phyloP scores from a whole-genome alignment of 2,329 filamentous ascomycete species.

The Emmonsia crescens region DNA sequence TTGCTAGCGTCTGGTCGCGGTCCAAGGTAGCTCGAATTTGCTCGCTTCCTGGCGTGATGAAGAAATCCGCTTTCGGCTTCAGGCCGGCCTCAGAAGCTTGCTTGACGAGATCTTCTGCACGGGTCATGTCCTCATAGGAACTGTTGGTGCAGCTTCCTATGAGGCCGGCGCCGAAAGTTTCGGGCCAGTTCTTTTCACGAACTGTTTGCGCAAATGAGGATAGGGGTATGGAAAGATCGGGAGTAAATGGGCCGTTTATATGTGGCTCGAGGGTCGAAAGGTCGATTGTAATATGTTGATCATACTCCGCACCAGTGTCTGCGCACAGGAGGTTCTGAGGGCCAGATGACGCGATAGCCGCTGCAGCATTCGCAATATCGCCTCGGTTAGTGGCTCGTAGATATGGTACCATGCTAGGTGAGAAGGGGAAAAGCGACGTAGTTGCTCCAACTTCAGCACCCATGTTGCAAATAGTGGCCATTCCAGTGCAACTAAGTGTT shows the following conservation, averaged over 20 bases:
- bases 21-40: conserved; percentile 92
- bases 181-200: conserved; percentile 76
- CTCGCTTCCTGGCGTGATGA: conserved; percentile 92
- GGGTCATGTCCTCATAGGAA: conserved; percentile 97
- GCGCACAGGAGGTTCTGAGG: conserved; percentile 60
- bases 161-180: conserved; percentile 79
- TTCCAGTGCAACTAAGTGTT: conserved; percentile 80
- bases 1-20: conserved; percentile 73
- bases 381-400: conserved; percentile 70
- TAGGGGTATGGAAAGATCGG: conserved; percentile 84
- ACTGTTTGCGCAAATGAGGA: conserved; percentile 82
- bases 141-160: conserved; percentile 99
- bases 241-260: conserved; percentile 95
- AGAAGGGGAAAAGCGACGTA: conserved; percentile 91
- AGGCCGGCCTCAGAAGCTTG: conserved; percentile 83
- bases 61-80: conserved; percentile 82
- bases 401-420: conserved; percentile 71
- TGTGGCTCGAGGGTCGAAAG: conserved; percentile 84
- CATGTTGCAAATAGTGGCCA: conserved; percentile 90
- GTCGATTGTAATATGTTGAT: conserved; percentile 83
- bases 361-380: conserved; percentile 57
- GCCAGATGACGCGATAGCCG: conserved; percentile 48
- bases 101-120: conserved; percentile 83
- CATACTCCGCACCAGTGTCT: conserved; percentile 74
- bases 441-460: conserved; percentile 84